phyloP scores from a whole-genome alignment of 768 basidiomycete genomes.

The Podaxis sp. region DNA sequence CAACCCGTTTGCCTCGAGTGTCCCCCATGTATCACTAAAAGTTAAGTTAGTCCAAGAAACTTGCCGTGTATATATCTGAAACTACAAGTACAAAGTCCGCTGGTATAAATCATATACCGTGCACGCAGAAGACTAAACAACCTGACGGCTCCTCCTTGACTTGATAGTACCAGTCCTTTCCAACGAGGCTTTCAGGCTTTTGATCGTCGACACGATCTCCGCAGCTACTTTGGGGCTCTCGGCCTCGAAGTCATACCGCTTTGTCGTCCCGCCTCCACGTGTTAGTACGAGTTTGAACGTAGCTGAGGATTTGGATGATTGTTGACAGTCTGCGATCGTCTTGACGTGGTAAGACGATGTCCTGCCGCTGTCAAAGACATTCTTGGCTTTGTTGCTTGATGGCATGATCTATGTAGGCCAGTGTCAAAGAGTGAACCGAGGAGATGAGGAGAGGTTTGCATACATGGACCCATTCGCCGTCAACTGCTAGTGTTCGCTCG shows the following conservation, averaged over 20 bases:
- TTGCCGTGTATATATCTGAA: too few species aligned
- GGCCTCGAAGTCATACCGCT: conserved; percentile 97
- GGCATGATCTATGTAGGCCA: conserved; percentile 73
- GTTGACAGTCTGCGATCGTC: conserved; percentile 79
- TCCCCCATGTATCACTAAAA: too few species aligned
- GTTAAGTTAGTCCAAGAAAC: too few species aligned
- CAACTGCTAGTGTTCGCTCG: conserved; percentile 89
- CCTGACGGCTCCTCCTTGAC: conserved; percentile 62
- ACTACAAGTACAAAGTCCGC: too few species aligned
- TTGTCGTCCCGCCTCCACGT: conserved; percentile 60
- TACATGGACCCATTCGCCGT: conserved; percentile 92
- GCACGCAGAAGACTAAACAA: conserved; percentile 19
- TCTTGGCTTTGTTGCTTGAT: conserved; percentile 70
- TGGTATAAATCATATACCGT: too few species aligned
- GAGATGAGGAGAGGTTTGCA: conserved; percentile 19
- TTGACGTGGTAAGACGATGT: conserved; percentile 93
- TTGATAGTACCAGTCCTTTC: conserved; percentile 67
- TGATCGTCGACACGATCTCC: conserved; percentile 78
- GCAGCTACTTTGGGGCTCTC: conserved; percentile 79
- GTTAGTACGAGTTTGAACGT: conserved; percentile 89
- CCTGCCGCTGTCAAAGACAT: conserved; percentile 85
- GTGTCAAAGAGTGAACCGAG: conserved; percentile 13
- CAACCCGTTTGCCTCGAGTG: too few species aligned
- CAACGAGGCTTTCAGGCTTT: conserved; percentile 57
- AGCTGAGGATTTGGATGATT: conserved; percentile 75